Conservation (phyloP, 257 asterid genomes). For the Voacanga thouarsii region DNA sequence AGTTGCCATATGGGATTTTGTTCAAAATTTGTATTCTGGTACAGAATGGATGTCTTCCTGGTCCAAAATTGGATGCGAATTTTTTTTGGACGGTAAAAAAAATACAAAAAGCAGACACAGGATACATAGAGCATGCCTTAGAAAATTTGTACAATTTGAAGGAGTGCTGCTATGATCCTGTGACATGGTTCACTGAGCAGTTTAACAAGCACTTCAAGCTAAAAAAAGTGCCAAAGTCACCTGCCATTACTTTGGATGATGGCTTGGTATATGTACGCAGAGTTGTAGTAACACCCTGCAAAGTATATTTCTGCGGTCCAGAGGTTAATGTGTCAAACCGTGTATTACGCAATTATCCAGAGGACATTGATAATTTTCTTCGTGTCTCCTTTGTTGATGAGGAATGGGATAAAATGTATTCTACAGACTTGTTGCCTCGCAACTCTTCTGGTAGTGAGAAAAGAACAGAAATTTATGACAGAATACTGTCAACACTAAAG, state of each 20-base stretch:
- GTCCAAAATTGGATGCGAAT: conserved; percentile 48
- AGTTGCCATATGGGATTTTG: conserved; percentile 54
- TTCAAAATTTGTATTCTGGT: conserved; percentile 68
- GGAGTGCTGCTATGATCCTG: conserved; percentile 89
- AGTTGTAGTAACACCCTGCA: conserved; percentile 84
- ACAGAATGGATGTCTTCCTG: conserved; percentile 79
- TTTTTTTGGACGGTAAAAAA: conserved; percentile 55
- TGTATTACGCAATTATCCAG: conserved; percentile 55
- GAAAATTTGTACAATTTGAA: conserved; percentile 50
- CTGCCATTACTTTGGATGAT: conserved; percentile 51
- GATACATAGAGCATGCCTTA: conserved; percentile 61
- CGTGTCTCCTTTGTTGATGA: conserved; percentile 93
- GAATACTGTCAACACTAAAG: conserved; percentile 57
- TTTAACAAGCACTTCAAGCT: conserved; percentile 33
- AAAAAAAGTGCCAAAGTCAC: conserved; percentile 51
- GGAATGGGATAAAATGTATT: conserved; percentile 72
- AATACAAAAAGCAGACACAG: conserved; percentile 20
- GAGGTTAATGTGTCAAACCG: conserved; percentile 83
- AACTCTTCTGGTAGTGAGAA: conserved; percentile 28
- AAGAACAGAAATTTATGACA: conserved; percentile 51
- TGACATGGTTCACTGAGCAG: conserved; percentile 57
- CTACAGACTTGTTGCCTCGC: conserved; percentile 55
- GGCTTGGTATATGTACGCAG: conserved; percentile 77
- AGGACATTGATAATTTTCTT: conserved; percentile 62
- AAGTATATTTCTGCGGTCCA: conserved; percentile 78